Evolutionary conservation across 2,329 filamentous ascomycete genomes (phyloP).

Genomic region (Cytospora piceae): DNA sequence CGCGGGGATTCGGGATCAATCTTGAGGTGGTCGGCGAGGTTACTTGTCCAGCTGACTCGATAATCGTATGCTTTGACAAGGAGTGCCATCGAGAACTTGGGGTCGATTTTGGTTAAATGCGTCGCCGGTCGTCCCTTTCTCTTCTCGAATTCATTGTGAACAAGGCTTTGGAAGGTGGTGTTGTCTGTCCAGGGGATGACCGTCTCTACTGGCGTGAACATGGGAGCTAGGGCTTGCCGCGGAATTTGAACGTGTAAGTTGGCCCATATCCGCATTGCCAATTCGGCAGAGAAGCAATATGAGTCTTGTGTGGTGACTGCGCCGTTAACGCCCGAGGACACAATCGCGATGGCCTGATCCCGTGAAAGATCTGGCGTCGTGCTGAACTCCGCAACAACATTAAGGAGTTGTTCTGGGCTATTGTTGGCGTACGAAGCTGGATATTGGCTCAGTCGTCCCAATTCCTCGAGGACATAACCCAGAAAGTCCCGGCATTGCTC

Average conservation of each 20-base stretch:
- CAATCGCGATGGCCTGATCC: neutral
- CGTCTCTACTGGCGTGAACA: neutral
- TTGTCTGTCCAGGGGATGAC: neutral
- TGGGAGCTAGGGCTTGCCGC: neutral
- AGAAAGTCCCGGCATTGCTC: neutral
- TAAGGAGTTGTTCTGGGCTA: neutral
- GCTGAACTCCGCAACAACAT: neutral
- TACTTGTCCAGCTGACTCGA: slow-evolving; percentile 32
- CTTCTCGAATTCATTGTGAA: neutral
- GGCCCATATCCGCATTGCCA: neutral
- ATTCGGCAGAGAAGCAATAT: neutral
- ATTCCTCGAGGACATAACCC: neutral
- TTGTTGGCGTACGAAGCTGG: neutral
- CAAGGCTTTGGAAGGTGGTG: neutral
- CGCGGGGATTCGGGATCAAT: slow-evolving; percentile 32
- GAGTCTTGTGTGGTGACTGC: neutral
- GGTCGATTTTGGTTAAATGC: neutral
- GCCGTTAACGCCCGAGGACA: neutral
- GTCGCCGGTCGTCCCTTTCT: neutral
- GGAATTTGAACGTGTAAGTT: neutral
- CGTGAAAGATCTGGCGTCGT: neutral
- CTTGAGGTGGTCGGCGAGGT: slow-evolving; percentile 32
- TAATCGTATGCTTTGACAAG: slow-evolving; percentile 22
- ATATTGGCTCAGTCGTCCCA: neutral
- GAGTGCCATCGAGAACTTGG: slow-evolving; percentile 10